Evolutionary conservation across 305 asterid species (phyloP).

Genomic region (Plantago coronopus): DNA sequence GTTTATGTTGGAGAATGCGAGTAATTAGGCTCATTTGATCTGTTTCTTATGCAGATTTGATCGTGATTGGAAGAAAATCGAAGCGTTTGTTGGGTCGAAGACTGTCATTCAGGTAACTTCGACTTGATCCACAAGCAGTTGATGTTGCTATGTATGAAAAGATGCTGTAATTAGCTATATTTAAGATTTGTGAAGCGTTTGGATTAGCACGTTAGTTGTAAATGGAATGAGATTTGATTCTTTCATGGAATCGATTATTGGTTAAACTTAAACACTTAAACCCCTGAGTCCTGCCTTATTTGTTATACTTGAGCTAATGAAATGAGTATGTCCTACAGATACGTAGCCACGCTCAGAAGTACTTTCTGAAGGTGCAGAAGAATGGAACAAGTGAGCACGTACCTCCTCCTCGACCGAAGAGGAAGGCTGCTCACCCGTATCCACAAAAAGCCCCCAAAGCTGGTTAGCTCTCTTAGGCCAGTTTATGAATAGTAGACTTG

Average conservation of each 20-base stretch:
- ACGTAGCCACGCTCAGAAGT: conserved; percentile 96
- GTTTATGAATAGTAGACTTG: conserved; percentile 3
- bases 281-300: too few species aligned
- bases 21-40: not conserved
- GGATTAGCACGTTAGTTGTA: too few species aligned
- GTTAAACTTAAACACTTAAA: too few species aligned
- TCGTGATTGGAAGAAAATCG: conserved; percentile 95
- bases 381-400: conserved; percentile 77
- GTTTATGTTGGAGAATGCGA: not conserved
- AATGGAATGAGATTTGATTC: not conserved
- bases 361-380: conserved; percentile 87
- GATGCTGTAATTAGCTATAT: not conserved
- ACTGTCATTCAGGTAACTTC: conserved; percentile 78
- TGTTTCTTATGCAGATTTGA: conserved; percentile 58
- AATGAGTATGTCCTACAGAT: conserved; percentile 53
- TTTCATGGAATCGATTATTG: too few species aligned
- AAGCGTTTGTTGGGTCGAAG: conserved; percentile 94
- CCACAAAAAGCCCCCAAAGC: conserved; percentile 81
- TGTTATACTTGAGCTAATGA: conserved; percentile 10
- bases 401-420: conserved; percentile 97
- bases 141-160: not conserved
- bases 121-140: not conserved
- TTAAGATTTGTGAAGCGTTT: too few species aligned
- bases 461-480: conserved; percentile 33
- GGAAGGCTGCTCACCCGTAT: conserved; percentile 88